Evolutionary conservation across 2,329 filamentous ascomycete genomes (phyloP).

Genomic region (Fusarium sp.): DNA sequence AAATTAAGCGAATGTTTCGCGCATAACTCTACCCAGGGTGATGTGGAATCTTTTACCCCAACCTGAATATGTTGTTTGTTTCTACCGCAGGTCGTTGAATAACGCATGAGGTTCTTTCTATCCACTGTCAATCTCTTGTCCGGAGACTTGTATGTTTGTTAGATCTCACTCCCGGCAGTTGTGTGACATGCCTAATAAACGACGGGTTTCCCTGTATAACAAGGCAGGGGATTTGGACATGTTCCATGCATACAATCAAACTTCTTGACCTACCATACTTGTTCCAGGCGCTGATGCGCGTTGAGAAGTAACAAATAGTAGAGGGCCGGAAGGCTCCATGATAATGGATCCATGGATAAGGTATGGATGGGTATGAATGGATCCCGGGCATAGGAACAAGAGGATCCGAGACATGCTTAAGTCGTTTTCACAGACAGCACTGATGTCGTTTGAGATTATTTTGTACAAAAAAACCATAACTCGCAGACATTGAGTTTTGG

Average conservation of each 20-base stretch:
- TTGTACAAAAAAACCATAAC: not conserved
- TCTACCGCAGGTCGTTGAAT: not conserved
- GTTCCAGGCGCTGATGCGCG: conserved; percentile 1
- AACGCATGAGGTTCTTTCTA: not conserved
- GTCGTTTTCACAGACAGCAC: not conserved
- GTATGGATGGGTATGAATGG: not conserved
- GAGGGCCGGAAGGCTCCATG: not conserved
- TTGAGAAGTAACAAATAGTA: conserved; percentile 3
- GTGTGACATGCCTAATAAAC: not conserved
- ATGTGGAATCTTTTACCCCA: not conserved
- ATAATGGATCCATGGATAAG: not conserved
- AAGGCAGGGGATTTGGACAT: not conserved
- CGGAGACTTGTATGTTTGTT: not conserved
- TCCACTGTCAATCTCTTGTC: not conserved
- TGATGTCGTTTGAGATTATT: not conserved
- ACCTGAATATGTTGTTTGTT: not conserved
- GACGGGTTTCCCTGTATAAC: not conserved
- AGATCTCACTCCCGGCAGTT: not conserved
- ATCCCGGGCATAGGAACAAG: not conserved
- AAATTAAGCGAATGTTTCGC: not conserved
- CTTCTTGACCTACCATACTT: conserved; percentile 2
- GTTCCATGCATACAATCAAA: conserved; percentile 19
- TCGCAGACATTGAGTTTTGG: not conserved
- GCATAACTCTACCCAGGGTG: not conserved
- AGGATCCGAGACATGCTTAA: not conserved